Evolutionary conservation across 805 yeast species (phyloP), one percentile per base, ranked within the genome.

Genomic region (Candida saitoana): DNA sequence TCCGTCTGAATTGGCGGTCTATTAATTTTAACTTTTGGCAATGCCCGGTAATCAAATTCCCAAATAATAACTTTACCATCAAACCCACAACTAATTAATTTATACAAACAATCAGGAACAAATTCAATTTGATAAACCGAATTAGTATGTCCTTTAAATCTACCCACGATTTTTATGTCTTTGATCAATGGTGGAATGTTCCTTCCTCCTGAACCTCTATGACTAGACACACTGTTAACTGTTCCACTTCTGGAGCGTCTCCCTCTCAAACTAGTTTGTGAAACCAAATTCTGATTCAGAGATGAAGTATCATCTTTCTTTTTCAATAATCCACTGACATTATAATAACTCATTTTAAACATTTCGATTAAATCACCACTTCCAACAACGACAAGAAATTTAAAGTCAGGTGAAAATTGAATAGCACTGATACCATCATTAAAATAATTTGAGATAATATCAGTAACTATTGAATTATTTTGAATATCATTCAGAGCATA

Each of bases 361-460:
- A 67, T 54, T 44, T 69, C 74, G 29, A 69, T 62, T 34, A 68
- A 47, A 43, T 79, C 82, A 31, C 83, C 86, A 12, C 77, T 78
- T 69, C 59, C 84, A 60, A 55, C 83, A 3, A 67, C 47, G 17
- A 63, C 55, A 17, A 77, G 54, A 46, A 72, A 77, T 45, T 66
- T 70, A 27, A 68, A 73, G 49, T 77, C 82, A 2, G 63, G 62
- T 0, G 80, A 73, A 42, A 76, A 69, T 34, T 62, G 66, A 16
- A 75, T 56, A 48, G 77, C 72, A 22, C 74, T 59, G 8, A 82
- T 61, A 0, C 88, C 87, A 27, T 83, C 86, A 55, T 68, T 67
- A 48, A 80, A 85, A 52, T 80, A 82, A 27, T 83, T 74, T 3
- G 86, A 79, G 25, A 78, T 58, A 1, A 82, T 63, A 49, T 82